phyloP scores from a whole-genome alignment of 2,329 filamentous ascomycete genomes.

The Zopfia rhizophila region DNA sequence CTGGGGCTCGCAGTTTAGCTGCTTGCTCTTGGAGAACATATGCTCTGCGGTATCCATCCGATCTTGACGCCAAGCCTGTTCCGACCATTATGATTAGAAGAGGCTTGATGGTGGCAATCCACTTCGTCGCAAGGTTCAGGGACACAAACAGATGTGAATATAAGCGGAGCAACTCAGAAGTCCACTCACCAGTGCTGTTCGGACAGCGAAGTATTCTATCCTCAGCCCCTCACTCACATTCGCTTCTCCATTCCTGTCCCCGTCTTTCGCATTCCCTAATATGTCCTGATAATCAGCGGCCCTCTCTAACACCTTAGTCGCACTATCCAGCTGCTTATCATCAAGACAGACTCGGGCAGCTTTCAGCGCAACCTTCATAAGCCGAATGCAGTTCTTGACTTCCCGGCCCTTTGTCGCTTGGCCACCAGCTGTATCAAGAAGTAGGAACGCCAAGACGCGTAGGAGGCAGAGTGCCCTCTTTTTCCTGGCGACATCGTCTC shows the following conservation, averaged over 20 bases:
- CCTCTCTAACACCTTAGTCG: conserved; percentile 70
- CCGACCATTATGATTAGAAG: no score
- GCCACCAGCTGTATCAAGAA: conserved; percentile 65
- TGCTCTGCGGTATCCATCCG: conserved; percentile 81
- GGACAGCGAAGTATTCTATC: conserved; percentile 72
- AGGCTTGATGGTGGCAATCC: no score
- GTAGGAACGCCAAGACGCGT: conserved; percentile 71
- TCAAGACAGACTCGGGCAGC: conserved; percentile 71
- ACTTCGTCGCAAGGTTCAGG: no score
- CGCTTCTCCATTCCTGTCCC: conserved; percentile 35
- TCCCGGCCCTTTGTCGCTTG: conserved; percentile 29
- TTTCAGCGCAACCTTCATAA: conserved; percentile 75
- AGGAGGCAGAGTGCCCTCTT: conserved; percentile 44
- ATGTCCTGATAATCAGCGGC: conserved; percentile 64
- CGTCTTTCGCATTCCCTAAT: conserved; percentile 27
- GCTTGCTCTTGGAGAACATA: conserved; percentile 72
- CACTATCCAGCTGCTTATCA: conserved; percentile 66
- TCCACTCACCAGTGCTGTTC: conserved; percentile 71
- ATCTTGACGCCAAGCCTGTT: conserved; percentile 78
- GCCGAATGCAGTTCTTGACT: conserved; percentile 57
- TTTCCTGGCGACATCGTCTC: conserved; percentile 37
- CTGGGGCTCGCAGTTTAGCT: conserved; percentile 55
- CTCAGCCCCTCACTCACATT: conserved; percentile 55
- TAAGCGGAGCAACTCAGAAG: neutral
- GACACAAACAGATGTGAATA: no score